Base-by-base conservation (phyloP, 768 basidiomycete species). In the Punctularia strigosozonata region DNA sequence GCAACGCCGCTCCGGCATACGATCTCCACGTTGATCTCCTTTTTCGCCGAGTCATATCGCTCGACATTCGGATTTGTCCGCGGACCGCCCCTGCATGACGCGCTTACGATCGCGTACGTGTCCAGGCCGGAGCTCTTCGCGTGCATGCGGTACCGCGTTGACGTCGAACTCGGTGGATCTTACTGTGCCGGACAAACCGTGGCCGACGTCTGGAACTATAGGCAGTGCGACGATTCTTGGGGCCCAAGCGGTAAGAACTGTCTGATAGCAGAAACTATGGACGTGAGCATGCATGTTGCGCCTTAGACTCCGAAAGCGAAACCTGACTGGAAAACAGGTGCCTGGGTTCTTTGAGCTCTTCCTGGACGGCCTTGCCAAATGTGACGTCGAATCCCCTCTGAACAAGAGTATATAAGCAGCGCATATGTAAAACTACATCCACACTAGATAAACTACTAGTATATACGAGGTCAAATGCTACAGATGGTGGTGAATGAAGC, bases 21-120 rank as follows among this genome's bases (percentile, higher is more conserved):
- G 22, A 61, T 90, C 6, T 86, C 79, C 3, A 87, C 83, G 0
- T 60, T 89, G 13, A 66, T 91, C 44, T 65, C 56, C 36, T 87
- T 73, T 58, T 91, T 92, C 50, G 77, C 81, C 4, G 69, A 73
- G 3, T 45, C 75, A 2, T 89, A 91, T 58, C 71, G 74, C 49
- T 61, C 71, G 2, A 78, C 77, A 0, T 92, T 88, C 46, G 76
- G 75, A n/a, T 92, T 92, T 54, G 54, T 66, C n/a, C 68, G 82
- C 24, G 89, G 87, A 0, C 90, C 90, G 5, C 90, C 90, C 2
- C 63, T 91, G 2, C 90, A 94, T 45, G 90, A 92, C 49, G 76
- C 86, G 1, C 65, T 92, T 25, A 86, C 89, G 0, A 63, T 91
- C 33, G 81, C 77, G 7, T 91, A 84, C 44, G 64, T 89, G 25